phyloP scores from a whole-genome alignment of 441 rosid species.

The Erysimum cheiri region DNA sequence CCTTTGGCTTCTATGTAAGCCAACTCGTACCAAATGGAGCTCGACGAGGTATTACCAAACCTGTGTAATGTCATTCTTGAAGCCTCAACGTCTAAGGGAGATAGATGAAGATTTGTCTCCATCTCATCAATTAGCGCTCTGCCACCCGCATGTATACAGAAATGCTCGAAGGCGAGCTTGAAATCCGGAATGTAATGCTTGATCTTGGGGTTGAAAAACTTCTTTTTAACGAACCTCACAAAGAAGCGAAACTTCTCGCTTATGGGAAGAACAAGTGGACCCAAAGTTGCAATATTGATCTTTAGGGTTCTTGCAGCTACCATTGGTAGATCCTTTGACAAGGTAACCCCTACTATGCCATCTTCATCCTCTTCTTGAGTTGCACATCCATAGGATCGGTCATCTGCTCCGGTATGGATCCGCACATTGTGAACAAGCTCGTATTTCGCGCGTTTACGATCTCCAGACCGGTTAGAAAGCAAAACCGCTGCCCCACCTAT shows the following conservation, averaged over 20 bases:
- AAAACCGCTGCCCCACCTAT: slow-evolving; percentile 79
- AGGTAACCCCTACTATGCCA: slow-evolving; percentile 80
- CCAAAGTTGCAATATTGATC: slow-evolving; percentile 83
- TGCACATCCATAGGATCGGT: slow-evolving; percentile 80
- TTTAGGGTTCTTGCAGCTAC: slow-evolving; percentile 89
- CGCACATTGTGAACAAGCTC: slow-evolving; percentile 84
- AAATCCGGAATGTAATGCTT: slow-evolving; percentile 84
- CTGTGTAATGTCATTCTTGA: slow-evolving; percentile 91
- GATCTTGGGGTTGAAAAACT: slow-evolving; percentile 61
- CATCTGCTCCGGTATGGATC: slow-evolving; percentile 81
- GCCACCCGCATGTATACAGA: slow-evolving; percentile 94
- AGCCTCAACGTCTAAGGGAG: slow-evolving; percentile 77
- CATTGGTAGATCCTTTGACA: slow-evolving; percentile 81
- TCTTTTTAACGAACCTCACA: slow-evolving; percentile 63
- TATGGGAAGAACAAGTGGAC: slow-evolving; percentile 88
- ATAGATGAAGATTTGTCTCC: slow-evolving; percentile 86
- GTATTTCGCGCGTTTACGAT: slow-evolving; percentile 67
- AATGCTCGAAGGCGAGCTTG: slow-evolving; percentile 88
- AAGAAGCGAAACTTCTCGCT: slow-evolving; percentile 89
- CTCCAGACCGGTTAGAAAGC: slow-evolving; percentile 64
- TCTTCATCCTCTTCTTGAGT: slow-evolving; percentile 86
- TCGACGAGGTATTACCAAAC: slow-evolving; percentile 92
- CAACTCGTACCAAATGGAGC: slow-evolving; percentile 93
- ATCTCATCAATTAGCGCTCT: slow-evolving; percentile 94
- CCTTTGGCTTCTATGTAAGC: slow-evolving; percentile 89